Evolutionary conservation across 495 filamentous ascomycete species (phyloP).

Genomic region (Trichoderma virens): DNA sequence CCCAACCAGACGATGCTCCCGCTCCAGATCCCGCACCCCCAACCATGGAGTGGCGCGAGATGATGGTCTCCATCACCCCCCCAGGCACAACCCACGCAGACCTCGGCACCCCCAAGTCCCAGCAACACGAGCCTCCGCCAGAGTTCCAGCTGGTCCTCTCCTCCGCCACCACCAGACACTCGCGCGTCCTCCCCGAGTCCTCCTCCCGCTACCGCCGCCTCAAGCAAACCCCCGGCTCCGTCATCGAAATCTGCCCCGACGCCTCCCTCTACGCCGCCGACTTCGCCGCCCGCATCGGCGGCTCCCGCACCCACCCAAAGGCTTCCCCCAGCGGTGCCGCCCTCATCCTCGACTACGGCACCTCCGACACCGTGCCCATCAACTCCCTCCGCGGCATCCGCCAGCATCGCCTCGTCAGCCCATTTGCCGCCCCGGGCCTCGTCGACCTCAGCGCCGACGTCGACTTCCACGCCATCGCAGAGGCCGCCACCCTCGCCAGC

Average conservation of each 20-base stretch:
- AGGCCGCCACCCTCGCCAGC: constrained; percentile 65
- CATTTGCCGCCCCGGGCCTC: constrained; percentile 67
- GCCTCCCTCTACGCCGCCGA: constrained; percentile 67
- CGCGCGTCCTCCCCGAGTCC: constrained; percentile 74
- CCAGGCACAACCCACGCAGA: constrained; percentile 36
- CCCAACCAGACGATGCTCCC: constrained; percentile 94
- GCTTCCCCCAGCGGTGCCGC: constrained; percentile 67
- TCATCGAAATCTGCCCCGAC: constrained; percentile 87
- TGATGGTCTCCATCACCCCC: constrained; percentile 68
- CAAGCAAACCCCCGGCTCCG: constrained; percentile 48
- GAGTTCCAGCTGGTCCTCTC: constrained; percentile 82
- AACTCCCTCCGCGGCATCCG: constrained; percentile 86
- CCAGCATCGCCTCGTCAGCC: constrained; percentile 60
- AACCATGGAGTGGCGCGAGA: constrained; percentile 69
- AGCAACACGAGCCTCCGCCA: constrained; percentile 44
- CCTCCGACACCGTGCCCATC: constrained; percentile 63
- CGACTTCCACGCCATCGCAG: constrained; percentile 78
- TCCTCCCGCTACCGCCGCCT: constrained; percentile 74
- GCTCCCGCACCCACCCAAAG: constrained; percentile 49
- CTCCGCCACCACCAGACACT: constrained; percentile 67
- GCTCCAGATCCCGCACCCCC: constrained; percentile 59
- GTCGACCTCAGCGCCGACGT: constrained; percentile 88
- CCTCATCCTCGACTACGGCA: constrained; percentile 90
- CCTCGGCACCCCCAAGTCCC: constrained; percentile 44
- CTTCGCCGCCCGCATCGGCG: constrained; percentile 77